Conservation (phyloP, 2,329 filamentous ascomycete genomes). For the Fusarium protoensiforme region DNA sequence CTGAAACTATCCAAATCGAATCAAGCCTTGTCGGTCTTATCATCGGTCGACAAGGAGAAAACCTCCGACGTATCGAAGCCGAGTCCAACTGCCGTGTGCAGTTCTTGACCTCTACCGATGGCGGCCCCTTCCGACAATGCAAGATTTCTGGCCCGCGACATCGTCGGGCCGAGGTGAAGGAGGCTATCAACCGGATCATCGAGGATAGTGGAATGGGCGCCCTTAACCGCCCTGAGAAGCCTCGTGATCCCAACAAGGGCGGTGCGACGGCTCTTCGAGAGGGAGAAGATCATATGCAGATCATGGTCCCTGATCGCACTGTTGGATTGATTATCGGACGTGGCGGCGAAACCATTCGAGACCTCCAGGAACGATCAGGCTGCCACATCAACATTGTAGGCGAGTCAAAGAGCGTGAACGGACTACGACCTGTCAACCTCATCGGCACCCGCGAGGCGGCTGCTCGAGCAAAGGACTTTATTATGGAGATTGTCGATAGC, state of each 20-base stretch:
- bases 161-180: conserved; percentile 80
- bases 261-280: conserved; percentile 70
- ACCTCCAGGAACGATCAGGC: conserved; percentile 90
- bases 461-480: conserved; percentile 83
- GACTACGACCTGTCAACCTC: conserved; percentile 88
- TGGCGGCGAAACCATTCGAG: conserved; percentile 91
- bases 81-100: conserved; percentile 88
- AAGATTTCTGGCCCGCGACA: conserved; percentile 82
- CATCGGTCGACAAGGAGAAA: conserved; percentile 91
- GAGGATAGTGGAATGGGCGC: conserved; percentile 74
- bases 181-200: conserved; percentile 87
- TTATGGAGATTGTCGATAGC: conserved; percentile 94
- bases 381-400: conserved; percentile 96
- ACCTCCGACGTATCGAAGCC: conserved; percentile 83
- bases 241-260: conserved; percentile 52
- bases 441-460: conserved; percentile 83
- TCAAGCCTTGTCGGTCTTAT: conserved; percentile 89
- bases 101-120: conserved; percentile 82
- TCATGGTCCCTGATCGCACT: conserved; percentile 94
- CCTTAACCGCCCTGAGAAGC: conserved; percentile 57
- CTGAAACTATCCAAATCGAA: conserved; percentile 87
- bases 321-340: conserved; percentile 95
- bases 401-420: conserved; percentile 92
- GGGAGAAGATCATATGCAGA: conserved; percentile 87
- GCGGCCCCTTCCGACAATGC: conserved; percentile 81